Evolutionary conservation across 2,329 filamentous ascomycete species (phyloP).

Genomic region (Fusarium sp.): DNA sequence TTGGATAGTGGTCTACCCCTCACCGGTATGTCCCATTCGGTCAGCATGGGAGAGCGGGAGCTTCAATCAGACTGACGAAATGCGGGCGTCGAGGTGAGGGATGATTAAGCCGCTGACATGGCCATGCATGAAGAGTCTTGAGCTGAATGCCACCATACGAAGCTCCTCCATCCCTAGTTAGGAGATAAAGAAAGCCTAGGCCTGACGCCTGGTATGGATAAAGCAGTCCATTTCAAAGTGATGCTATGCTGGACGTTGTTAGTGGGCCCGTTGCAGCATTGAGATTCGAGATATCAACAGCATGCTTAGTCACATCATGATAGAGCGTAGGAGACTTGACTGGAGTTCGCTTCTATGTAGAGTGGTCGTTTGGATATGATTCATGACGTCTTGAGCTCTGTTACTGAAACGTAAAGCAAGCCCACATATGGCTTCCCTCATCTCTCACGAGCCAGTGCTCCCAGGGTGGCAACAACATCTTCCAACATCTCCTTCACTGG

Average conservation of each 20-base stretch:
- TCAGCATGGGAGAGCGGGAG: constrained; percentile 5
- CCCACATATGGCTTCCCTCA: neutral
- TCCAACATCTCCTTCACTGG: constrained; percentile 61
- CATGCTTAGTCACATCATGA: too few relatives aligned
- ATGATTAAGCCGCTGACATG: constrained; percentile 41
- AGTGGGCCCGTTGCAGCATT: too few relatives aligned
- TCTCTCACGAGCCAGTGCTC: constrained; percentile 32
- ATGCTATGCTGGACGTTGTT: too few relatives aligned
- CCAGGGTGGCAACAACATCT: constrained; percentile 59
- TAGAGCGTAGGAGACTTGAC: too few relatives aligned
- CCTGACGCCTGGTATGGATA: too few relatives aligned
- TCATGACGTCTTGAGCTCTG: too few relatives aligned
- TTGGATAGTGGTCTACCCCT: constrained; percentile 41
- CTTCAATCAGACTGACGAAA: constrained; percentile 44
- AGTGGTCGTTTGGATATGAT: too few relatives aligned
- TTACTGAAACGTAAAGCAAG: neutral
- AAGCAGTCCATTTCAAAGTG: too few relatives aligned
- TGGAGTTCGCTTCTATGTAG: too few relatives aligned
- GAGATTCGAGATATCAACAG: too few relatives aligned
- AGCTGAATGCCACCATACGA: neutral
- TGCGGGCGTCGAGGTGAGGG: constrained; percentile 19
- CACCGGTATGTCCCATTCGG: constrained; percentile 29
- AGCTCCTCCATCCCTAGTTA: too few relatives aligned
- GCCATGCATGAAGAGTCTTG: neutral
- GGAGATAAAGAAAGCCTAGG: too few relatives aligned